Evolutionary conservation across 176 grass and related monocot genomes (phyloP), one percentile per base, ranked within the genome.

Genomic region (maize (Zea mays)): DNA sequence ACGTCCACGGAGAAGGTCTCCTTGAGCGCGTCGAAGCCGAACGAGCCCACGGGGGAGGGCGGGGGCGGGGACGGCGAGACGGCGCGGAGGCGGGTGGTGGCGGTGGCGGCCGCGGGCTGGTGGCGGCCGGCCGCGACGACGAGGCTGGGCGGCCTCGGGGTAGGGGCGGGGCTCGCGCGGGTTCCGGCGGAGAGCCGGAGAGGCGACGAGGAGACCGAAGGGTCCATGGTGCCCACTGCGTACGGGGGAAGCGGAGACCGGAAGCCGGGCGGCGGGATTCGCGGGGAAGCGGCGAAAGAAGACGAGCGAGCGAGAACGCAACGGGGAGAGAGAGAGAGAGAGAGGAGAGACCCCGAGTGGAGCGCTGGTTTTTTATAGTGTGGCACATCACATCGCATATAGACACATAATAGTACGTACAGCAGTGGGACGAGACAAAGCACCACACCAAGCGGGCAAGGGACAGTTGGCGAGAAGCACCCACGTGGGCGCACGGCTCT

Each of bases 1-100:
- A 98, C 78, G 78, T 94, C 90, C 7, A 95, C 77, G 1, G 85
- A 90, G 80, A 92, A 92, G 75, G 96, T 95, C 10, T 90, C 87
- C 87, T 87, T 92, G 80, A 98, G 87, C n/a, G 71, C 87, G 20
- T 89, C 85, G 77, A 99, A 88, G 56, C 86, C 87, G 81, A 90
- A 92, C 6, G 81, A 35, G 34, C 75, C 48, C 67, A 37, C 67
- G 9, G 84, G 38, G 10, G 36, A 39, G 38, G 38, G 19, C 2
- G 75, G 85, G 40, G 74, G 44, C 33, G 81, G 61, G 49, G 70
- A 67, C 14, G 85, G 90, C 14, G 80, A 75, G 84, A 62, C 58
- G 62, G 74, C 74, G 67, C 71, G 83, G 45, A 81, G 81, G 8
- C 9, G 39, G 12, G 37, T 41, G 55, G 62, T 0, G 49, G 48